These are phyloP conservation scores for Paecilomyces variotii DNA, from an alignment of 2,329 filamentous ascomycete species.

Conservation along the genomic window DNA sequence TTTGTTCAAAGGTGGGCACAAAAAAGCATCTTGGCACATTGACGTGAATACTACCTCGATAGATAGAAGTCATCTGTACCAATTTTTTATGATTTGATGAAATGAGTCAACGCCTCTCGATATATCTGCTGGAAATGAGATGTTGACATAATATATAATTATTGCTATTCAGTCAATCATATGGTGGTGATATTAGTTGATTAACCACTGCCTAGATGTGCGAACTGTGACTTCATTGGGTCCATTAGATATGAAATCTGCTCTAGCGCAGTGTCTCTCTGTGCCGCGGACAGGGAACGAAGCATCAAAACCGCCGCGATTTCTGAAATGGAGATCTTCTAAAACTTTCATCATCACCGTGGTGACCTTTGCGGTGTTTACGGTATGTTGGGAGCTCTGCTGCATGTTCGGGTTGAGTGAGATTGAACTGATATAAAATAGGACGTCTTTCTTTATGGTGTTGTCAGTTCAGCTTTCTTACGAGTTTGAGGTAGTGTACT, in stretches of 20 bases:
- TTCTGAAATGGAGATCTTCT: background rate
- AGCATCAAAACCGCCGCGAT: background rate
- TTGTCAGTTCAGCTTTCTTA: background rate
- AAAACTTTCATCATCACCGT: background rate
- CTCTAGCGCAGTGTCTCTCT: background rate
- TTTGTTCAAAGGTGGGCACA: background rate
- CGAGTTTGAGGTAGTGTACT: background rate
- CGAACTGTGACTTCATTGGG: too few species aligned
- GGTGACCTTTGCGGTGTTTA: background rate
- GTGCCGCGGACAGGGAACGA: background rate
- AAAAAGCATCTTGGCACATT: background rate
- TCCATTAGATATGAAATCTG: background rate
- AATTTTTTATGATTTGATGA: background rate
- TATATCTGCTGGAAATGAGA: background rate
- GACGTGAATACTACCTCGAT: background rate
- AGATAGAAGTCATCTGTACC: background rate
- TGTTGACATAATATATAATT: background rate
- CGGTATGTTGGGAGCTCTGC: background rate
- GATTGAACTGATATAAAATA: background rate
- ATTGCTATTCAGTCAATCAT: background rate
- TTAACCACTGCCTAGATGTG: too few species aligned
- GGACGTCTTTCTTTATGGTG: background rate
- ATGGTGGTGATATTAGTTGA: background rate
- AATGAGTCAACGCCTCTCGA: background rate
- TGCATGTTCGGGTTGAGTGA: background rate